Percentiles rank a stretch among this genome's conserved stretches.
These are phyloP conservation scores for Parmales sp. DNA, from an alignment of 108 stramenopile species.

Conservation along the genomic window DNA sequence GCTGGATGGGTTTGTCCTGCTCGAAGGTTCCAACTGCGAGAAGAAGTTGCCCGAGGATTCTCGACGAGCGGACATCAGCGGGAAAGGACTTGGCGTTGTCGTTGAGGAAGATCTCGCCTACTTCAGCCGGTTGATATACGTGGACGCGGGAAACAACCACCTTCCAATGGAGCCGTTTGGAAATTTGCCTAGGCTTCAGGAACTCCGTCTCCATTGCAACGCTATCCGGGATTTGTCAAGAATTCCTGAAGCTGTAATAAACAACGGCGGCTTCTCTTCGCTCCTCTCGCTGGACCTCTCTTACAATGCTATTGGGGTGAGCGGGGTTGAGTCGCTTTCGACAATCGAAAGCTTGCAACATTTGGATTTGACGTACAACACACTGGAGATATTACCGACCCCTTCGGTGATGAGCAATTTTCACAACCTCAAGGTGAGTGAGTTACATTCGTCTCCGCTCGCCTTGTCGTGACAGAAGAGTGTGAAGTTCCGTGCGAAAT, in stretches of 20 bases:
- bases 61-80: not conserved
- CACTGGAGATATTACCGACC: conserved; percentile 13
- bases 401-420: conserved; percentile 14
- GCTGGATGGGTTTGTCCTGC: not conserved
- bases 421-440: not conserved
- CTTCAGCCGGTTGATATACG: not conserved
- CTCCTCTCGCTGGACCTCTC: conserved; percentile 31
- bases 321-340: conserved; percentile 11
- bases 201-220: conserved; percentile 35
- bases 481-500: too few relatives aligned
- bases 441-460: too few relatives aligned
- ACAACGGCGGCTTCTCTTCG: not conserved
- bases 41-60: not conserved
- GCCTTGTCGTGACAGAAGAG: too few relatives aligned
- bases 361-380: conserved; percentile 36
- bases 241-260: not conserved
- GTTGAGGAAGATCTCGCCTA: not conserved
- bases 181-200: conserved; percentile 18
- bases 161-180: conserved; percentile 21
- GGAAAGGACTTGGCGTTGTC: not conserved
- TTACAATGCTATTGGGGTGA: conserved; percentile 26
- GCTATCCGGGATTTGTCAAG: not conserved
- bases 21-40: conserved; percentile 4
- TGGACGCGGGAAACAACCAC: conserved; percentile 33
- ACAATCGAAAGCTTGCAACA: conserved; percentile 18